Conservation (phyloP, 73 alveolate genomes). For the Stentor roeselii region DNA sequence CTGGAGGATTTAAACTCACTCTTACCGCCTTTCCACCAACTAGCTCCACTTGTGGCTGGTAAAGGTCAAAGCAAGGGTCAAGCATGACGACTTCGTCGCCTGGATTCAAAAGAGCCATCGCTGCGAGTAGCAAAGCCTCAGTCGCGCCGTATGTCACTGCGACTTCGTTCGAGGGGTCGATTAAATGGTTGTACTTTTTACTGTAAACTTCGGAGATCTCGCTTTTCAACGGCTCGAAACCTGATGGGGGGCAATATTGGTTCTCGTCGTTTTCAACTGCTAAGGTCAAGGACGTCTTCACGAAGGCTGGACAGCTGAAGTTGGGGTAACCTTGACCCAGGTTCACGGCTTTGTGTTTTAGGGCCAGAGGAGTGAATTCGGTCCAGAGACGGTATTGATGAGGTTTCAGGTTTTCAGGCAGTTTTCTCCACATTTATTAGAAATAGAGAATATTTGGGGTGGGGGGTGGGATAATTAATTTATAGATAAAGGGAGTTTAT, state of each 20-base stretch:
- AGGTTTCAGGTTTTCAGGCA: neutral
- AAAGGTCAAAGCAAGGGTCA: slow-evolving; percentile 61
- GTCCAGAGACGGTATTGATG: slow-evolving; percentile 44
- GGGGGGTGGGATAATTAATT: no score
- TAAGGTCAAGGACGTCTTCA: slow-evolving; percentile 32
- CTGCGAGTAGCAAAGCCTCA: neutral
- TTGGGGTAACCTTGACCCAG: slow-evolving; percentile 74
- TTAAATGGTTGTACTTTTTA: slow-evolving; percentile 18
- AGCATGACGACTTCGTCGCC: slow-evolving; percentile 43
- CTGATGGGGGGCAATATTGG: slow-evolving; percentile 50
- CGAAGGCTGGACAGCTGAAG: slow-evolving; percentile 52
- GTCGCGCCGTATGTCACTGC: slow-evolving; percentile 41
- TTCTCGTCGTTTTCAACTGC: slow-evolving; percentile 50
- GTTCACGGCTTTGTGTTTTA: slow-evolving; percentile 38
- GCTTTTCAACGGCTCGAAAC: slow-evolving; percentile 39
- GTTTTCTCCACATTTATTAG: no score
- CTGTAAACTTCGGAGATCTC: slow-evolving; percentile 47
- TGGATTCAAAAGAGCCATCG: slow-evolving; percentile 32
- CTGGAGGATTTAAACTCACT: slow-evolving; percentile 37
- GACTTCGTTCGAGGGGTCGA: slow-evolving; percentile 53
- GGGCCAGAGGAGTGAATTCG: slow-evolving; percentile 51
- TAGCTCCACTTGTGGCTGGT: slow-evolving; percentile 38
- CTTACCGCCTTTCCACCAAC: slow-evolving; percentile 35
- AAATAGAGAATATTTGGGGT: no score
- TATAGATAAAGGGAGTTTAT: no score